Conservation (phyloP, 768 basidiomycete species). For the Tylopilus rubrobrunneus region DNA sequence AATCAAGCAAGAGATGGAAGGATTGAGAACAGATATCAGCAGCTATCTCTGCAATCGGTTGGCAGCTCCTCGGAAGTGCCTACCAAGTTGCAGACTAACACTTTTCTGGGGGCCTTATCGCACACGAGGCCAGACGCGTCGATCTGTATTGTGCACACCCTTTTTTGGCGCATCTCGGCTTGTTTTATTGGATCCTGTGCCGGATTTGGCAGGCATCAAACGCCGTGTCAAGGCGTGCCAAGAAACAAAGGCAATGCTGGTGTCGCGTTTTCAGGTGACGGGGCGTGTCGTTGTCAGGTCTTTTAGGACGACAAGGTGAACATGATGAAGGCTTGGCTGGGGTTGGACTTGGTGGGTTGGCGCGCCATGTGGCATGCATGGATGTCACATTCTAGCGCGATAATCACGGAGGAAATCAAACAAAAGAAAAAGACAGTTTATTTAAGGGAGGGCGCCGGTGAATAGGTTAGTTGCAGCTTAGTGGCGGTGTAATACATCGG, state of each 20-base stretch:
- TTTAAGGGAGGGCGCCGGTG: neutral
- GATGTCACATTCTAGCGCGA: neutral
- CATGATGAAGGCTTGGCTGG: too few relatives aligned
- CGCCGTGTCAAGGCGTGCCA: neutral
- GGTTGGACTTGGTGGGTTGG: neutral
- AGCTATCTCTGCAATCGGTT: neutral
- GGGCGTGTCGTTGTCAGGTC: neutral
- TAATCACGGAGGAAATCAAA: neutral
- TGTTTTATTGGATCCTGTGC: neutral
- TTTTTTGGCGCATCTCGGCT: neutral
- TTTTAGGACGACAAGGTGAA: neutral
- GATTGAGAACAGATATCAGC: too few relatives aligned
- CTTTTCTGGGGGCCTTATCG: too few relatives aligned
- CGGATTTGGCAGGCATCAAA: neutral
- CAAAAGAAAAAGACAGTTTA: neutral
- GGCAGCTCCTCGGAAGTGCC: neutral
- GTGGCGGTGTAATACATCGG: too few relatives aligned
- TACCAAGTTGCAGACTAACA: too few relatives aligned
- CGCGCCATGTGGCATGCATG: too few relatives aligned
- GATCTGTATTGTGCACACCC: neutral
- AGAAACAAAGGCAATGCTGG: neutral
- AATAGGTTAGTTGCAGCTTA: neutral
- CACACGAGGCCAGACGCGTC: neutral
- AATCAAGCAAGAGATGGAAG: too few relatives aligned
- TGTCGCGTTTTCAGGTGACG: neutral